Evolutionary conservation across 148 eudicot genomes (phyloP), one percentile per base, ranked within the genome.

Genomic region (Heliamphora exappendiculata): DNA sequence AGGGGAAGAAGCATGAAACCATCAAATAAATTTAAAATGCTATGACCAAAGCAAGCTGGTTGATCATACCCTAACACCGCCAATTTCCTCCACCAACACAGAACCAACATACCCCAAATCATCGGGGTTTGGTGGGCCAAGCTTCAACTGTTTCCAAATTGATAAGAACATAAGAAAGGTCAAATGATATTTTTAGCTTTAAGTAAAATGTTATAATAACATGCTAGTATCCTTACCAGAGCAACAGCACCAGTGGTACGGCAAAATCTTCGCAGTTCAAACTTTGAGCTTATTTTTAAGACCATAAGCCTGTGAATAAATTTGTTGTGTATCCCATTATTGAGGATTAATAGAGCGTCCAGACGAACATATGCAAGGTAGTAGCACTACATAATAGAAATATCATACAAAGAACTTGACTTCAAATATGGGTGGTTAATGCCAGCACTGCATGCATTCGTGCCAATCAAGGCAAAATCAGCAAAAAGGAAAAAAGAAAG

Each of bases 171-270:
- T 42, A 17, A 76, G 33, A 59, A 10, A 12, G 68, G 13, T 53
- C 1, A 66, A 14, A 65, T 66, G 22, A 10, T 2, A 3, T 16
- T 29, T 8, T 28, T 53, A 12, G 11, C 28, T n/a, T 47, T 14
- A 12, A 55, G 5, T 53, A 16, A 63, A 20, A 4, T 4, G 66
- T 60, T 29, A 29, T 31, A 4, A 26, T 1, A 73, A 66, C 8
- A 28, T 62, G 13, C 4, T 37, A 49, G 6, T 65, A 39, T 71
- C 72, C 93, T 89, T 90, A 94, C 98, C 62, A 89, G 75, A 76
- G 90, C 98, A 87, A 91, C 86, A 39, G 97, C 89, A 41, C 98
- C 97, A 82, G 97, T 88, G 41, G 98, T 94, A 74, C 97, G 98
- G 81, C 97, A 94, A 84, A 94, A 92, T 67, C 98, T 87, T 60